phyloP scores from a whole-genome alignment of 169 alveolate species.

The Haemoproteus tartakovskyi region DNA sequence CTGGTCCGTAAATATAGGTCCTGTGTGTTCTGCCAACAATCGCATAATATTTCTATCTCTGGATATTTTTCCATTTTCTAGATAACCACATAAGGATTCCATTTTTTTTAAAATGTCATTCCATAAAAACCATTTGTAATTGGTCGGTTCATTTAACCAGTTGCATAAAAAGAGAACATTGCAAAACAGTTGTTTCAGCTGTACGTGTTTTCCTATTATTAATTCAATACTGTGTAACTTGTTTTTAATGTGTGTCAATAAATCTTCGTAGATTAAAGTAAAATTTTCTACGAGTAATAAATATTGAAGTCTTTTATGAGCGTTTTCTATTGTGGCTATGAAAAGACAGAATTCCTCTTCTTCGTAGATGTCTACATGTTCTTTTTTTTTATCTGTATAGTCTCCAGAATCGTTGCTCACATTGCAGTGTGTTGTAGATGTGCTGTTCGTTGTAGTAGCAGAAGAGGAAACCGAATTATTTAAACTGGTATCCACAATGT shows the following conservation, averaged over 20 bases:
- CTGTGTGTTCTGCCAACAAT: constrained; percentile 61
- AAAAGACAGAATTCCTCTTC: constrained; percentile 60
- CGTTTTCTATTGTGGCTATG: constrained; percentile 22
- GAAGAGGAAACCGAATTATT: neutral
- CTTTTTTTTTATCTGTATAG: neutral
- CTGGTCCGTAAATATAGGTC: constrained; percentile 53
- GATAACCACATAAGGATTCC: constrained; percentile 41
- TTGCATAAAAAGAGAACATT: constrained; percentile 51
- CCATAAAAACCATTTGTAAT: constrained; percentile 57
- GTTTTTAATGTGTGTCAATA: constrained; percentile 25
- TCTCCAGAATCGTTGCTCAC: no score
- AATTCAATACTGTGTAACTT: constrained; percentile 28
- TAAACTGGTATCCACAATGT: neutral
- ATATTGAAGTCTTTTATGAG: constrained; percentile 41
- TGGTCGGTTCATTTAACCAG: constrained; percentile 48
- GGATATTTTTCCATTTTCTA: constrained; percentile 59
- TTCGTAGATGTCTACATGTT: constrained; percentile 8
- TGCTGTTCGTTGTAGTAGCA: neutral
- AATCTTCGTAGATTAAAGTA: constrained; percentile 48
- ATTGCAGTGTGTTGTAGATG: neutral
- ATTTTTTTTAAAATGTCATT: constrained; percentile 14
- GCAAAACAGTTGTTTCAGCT: constrained; percentile 45
- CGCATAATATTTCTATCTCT: constrained; percentile 51
- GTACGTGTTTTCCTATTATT: constrained; percentile 26
- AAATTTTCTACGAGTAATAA: constrained; percentile 45